Base-by-base conservation (phyloP, 1,284 basidiomycete genomes). In the Microbotryomycetes sp. region DNA sequence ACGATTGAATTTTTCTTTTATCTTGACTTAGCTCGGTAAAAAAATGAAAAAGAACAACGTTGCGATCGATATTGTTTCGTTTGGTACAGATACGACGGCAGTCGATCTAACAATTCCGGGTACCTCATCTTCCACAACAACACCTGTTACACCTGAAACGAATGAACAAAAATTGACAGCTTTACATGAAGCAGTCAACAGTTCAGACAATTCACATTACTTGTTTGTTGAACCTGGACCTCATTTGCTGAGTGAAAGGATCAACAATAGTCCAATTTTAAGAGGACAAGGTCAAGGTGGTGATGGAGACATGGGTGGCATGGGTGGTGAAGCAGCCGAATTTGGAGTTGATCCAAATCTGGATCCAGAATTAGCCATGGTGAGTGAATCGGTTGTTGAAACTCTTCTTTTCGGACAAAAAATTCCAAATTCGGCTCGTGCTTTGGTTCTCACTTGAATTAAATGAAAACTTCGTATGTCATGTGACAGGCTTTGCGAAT, bases 31-130 rank as follows among this genome's bases (percentile, higher is more conserved):
- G 76, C 83, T 99, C 19, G 94, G 92, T 25, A 97, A 94, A 81
- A 94, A 92, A 77, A 81, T 99, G 70, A 96, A 97, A 81, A 99
- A 99, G 86, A 98, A 97, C 78, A 98, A 97, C 72, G 92, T 99
- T 47, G 89, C 92, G 0, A 83, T 98, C 15, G 94, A 99, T 77
- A 81, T 98, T 61, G 80, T 97, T 46, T 85, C 83, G 19, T 97
- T 83, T 72, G 81, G 81, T 6, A 77, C 79, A 22, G 75, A 74
- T 45, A 74, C 76, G 66, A 42, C 67, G 29, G 49, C 49, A 23
- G 15, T 66, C 12, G 61, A 60, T 48, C 61, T 62, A 42, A 52
- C 62, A 32, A 60, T 60, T 45, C 59, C 65, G 1, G 32, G 26
- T 31, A 23, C 52, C 4, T 29, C 64, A 23, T 42, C 58, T 2